A percentile compares a stretch with the other conserved stretches of the same genome.
Evolutionary conservation across 257 asterid genomes (phyloP).

Genomic region (Thymus mandschuricus): DNA sequence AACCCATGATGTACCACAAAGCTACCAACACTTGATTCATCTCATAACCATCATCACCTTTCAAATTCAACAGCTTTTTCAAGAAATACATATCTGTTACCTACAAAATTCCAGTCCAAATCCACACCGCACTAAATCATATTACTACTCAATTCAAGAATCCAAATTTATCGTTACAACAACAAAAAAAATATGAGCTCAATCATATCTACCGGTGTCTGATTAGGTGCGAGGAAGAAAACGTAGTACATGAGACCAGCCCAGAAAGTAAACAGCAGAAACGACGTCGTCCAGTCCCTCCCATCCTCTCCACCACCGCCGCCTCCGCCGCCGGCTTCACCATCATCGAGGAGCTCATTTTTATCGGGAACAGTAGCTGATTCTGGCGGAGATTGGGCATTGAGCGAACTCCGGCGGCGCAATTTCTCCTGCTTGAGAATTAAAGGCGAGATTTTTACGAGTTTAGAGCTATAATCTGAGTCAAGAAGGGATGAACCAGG

Average conservation of each 20-base stretch:
- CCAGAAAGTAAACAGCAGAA: conserved; percentile 77
- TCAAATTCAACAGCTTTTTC: conserved; percentile 75
- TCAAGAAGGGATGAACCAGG: conserved; percentile 11
- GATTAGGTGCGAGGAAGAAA: conserved; percentile 76
- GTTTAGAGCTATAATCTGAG: conserved; percentile 4
- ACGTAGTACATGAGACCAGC: conserved; percentile 81
- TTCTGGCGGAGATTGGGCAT: conserved; percentile 52
- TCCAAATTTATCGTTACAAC: not conserved
- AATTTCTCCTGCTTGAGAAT: conserved; percentile 25
- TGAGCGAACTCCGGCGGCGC: conserved; percentile 43
- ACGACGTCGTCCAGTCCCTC: conserved; percentile 91
- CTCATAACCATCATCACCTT: conserved; percentile 88
- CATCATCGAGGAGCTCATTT: conserved; percentile 40
- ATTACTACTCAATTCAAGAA: conserved; percentile 10
- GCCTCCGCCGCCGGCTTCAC: conserved; percentile 36
- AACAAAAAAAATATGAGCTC: not conserved
- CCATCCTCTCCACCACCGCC: conserved; percentile 56
- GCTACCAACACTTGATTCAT: conserved; percentile 82
- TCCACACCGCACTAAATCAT: conserved; percentile 6
- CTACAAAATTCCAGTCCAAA: conserved; percentile 40
- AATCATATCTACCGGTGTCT: conserved; percentile 72
- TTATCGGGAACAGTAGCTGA: conserved; percentile 38
- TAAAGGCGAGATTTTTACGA: conserved; percentile 31
- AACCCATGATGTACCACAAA: conserved; percentile 87
- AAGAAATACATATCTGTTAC: conserved; percentile 69